Evolutionary conservation across 257 asterid genomes (phyloP).

Genomic region (Asclepias syriaca): DNA sequence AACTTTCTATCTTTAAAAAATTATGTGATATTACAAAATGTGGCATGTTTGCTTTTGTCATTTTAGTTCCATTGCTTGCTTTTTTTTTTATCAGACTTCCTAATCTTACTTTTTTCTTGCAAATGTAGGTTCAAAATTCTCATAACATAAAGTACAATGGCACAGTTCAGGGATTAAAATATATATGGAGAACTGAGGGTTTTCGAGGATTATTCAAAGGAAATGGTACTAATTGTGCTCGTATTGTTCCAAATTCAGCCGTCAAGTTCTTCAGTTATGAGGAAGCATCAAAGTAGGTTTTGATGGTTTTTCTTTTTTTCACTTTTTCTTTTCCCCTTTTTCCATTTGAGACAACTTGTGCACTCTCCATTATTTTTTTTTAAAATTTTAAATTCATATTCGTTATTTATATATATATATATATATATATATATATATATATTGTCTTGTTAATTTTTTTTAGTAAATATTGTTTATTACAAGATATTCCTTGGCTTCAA

Average conservation of each 20-base stretch:
- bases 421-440: too few species aligned
- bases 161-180: slow-evolving; percentile 69
- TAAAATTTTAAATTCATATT: not conserved
- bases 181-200: slow-evolving; percentile 78
- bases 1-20: not conserved
- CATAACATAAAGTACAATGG: slow-evolving; percentile 70
- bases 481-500: too few species aligned
- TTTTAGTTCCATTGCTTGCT: not conserved
- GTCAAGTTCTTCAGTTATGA: slow-evolving; percentile 97
- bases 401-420: too few species aligned
- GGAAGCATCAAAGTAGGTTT: slow-evolving; percentile 80
- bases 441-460: too few species aligned
- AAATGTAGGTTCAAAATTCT: slow-evolving; percentile 74
- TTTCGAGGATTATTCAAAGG: slow-evolving; percentile 72
- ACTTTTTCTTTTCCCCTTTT: too few species aligned
- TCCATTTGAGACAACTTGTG: not conserved
- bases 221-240: slow-evolving; percentile 87
- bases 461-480: too few species aligned
- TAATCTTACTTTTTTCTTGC: not conserved
- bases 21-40: not conserved
- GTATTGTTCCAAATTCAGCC: slow-evolving; percentile 87
- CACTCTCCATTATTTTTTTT: not conserved
- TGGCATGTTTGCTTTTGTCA: not conserved
- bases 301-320: not conserved
- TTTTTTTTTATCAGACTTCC: not conserved